Percentiles rank a stretch among this genome's conserved stretches.
These are phyloP conservation scores for Salvia sclarea DNA, from an alignment of 305 asterid species.

Conservation along the genomic window DNA sequence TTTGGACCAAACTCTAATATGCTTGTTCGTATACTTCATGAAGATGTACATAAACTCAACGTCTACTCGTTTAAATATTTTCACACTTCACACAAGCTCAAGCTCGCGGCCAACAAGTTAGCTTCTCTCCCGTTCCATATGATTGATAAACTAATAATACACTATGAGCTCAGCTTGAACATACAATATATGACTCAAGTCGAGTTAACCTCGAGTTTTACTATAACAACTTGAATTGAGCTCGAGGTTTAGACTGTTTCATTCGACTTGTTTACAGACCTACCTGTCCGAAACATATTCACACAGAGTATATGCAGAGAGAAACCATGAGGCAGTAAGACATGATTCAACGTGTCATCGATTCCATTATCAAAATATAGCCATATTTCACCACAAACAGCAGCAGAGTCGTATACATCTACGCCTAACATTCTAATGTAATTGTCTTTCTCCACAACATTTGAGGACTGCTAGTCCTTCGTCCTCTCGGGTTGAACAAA, in stretches of 20 bases:
- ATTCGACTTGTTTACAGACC: background rate
- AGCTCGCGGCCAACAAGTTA: background rate
- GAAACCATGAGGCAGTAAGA: background rate
- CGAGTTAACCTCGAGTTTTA: background rate
- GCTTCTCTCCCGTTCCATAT: background rate
- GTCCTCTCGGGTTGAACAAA: constrained; percentile 19
- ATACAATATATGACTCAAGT: too few relatives aligned
- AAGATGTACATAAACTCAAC: too few relatives aligned
- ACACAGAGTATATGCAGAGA: background rate
- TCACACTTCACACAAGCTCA: background rate
- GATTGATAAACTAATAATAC: background rate
- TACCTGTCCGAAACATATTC: background rate
- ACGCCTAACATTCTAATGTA: constrained; percentile 19
- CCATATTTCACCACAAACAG: constrained; percentile 17
- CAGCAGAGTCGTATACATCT: constrained; percentile 18
- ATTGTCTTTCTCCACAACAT: constrained; percentile 36
- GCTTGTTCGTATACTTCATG: too few relatives aligned
- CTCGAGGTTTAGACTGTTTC: background rate
- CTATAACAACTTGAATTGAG: too few relatives aligned
- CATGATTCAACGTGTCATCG: background rate
- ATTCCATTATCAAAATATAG: constrained; percentile 21
- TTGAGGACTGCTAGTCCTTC: constrained; percentile 5
- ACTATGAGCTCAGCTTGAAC: background rate
- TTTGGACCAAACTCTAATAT: too few relatives aligned
- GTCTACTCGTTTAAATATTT: background rate